phyloP scores from a whole-genome alignment of 257 asterid species.

The Solanum dulcamara region DNA sequence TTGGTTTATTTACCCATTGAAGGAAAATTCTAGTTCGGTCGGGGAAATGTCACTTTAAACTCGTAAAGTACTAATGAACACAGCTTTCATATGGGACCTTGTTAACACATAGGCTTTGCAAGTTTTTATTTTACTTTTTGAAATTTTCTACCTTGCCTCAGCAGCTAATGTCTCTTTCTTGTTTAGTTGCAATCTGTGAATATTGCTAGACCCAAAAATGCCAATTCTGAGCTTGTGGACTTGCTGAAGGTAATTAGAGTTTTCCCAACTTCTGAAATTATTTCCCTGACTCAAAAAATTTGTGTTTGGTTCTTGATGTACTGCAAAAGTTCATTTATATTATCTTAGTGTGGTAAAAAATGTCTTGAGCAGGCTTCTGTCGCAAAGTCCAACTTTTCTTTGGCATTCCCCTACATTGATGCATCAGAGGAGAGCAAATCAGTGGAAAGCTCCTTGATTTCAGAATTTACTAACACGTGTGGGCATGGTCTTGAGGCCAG shows the following conservation, averaged over 20 bases:
- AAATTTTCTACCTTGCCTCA: neutral
- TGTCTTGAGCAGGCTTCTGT: slow-evolving; percentile 47
- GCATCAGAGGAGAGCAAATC: slow-evolving; percentile 51
- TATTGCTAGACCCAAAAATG: slow-evolving; percentile 41
- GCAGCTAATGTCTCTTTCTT: slow-evolving; percentile 7
- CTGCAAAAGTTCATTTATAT: neutral
- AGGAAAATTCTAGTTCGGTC: neutral
- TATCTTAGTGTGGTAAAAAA: slow-evolving; percentile 4
- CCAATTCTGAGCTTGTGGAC: slow-evolving; percentile 54
- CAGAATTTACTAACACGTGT: slow-evolving; percentile 65
- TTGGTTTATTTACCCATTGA: slow-evolving; percentile 4
- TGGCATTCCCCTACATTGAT: slow-evolving; percentile 77
- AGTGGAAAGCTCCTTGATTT: slow-evolving; percentile 56
- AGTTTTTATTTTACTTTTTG: neutral
- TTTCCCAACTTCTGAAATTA: neutral
- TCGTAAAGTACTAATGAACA: neutral
- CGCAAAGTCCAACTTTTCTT: slow-evolving; percentile 62
- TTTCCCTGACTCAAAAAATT: neutral
- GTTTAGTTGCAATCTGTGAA: slow-evolving; percentile 63
- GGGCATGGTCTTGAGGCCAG: slow-evolving; percentile 36
- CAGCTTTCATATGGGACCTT: neutral
- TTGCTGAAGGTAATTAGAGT: slow-evolving; percentile 59
- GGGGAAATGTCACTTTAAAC: neutral
- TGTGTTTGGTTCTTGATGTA: neutral
- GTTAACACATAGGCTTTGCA: neutral